phyloP scores from a whole-genome alignment of 768 basidiomycete species.

The Asterophora lycoperdoides region DNA sequence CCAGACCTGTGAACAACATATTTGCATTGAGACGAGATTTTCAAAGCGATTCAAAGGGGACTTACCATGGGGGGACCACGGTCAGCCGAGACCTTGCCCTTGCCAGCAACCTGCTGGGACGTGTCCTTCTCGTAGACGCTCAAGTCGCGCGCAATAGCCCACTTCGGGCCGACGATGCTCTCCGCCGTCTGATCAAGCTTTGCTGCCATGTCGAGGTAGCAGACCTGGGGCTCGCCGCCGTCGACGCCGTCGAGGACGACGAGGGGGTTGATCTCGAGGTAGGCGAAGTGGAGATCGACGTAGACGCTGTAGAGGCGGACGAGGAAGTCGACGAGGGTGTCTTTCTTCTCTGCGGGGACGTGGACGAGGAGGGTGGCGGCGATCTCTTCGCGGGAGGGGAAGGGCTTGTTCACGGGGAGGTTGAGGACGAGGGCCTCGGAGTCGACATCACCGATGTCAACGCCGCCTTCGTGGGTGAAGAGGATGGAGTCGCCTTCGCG shows the following conservation, averaged over 20 bases:
- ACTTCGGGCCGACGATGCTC: slow-evolving; percentile 96
- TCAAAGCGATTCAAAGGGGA: neutral
- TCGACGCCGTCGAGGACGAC: slow-evolving; percentile 82
- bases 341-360: slow-evolving; percentile 82
- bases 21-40: neutral
- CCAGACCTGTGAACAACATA: slow-evolving; percentile 53
- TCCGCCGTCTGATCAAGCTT: slow-evolving; percentile 99
- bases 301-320: slow-evolving; percentile 95
- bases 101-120: slow-evolving; percentile 37
- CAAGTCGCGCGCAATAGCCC: slow-evolving; percentile 94
- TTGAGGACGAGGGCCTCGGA: slow-evolving; percentile 91
- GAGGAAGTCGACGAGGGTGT: slow-evolving; percentile 92
- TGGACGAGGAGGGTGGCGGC: slow-evolving; percentile 72
- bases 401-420: slow-evolving; percentile 67
- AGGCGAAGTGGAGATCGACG: slow-evolving; percentile 98
- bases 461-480: slow-evolving; percentile 98
- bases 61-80: slow-evolving; percentile 94
- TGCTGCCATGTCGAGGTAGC: slow-evolving; percentile 99
- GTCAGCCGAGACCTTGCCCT: slow-evolving; percentile 70
- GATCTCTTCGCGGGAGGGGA: slow-evolving; percentile 81
- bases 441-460: slow-evolving; percentile 98
- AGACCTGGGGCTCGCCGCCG: slow-evolving; percentile 69
- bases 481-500: slow-evolving; percentile 95
- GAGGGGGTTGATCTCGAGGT: slow-evolving; percentile 99
- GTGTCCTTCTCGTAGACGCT: slow-evolving; percentile 57